These are phyloP conservation scores for Hemileccinum impolitum DNA, from an alignment of 768 basidiomycete species.

Conservation along the genomic window DNA sequence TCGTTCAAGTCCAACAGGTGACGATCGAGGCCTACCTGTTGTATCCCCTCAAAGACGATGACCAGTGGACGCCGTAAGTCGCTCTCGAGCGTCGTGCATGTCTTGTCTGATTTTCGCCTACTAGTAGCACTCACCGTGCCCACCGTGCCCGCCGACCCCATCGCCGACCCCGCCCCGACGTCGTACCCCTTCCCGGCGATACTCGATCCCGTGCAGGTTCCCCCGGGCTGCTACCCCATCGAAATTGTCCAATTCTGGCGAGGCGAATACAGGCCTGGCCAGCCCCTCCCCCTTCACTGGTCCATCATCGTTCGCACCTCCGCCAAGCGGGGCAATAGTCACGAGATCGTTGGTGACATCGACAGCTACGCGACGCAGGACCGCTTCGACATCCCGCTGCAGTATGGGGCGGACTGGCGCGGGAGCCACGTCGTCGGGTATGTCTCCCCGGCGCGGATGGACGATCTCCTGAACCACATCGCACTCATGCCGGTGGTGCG, in stretches of 20 bases:
- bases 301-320: conserved; percentile 24
- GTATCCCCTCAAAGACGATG: neutral
- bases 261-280: conserved; percentile 11
- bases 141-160: neutral
- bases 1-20: too few species aligned
- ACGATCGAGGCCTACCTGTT: too few species aligned
- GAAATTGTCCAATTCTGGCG: conserved; percentile 29
- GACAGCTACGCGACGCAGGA: conserved; percentile 16
- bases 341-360: conserved; percentile 27
- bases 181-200: conserved; percentile 2
- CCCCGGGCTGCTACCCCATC: conserved; percentile 16
- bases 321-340: conserved; percentile 13
- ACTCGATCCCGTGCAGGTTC: conserved; percentile 20
- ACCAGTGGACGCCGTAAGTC: neutral
- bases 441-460: conserved; percentile 9
- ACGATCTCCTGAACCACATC: conserved; percentile 10
- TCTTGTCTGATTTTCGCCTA: neutral
- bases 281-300: conserved; percentile 25
- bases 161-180: neutral
- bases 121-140: neutral
- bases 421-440: conserved; percentile 21
- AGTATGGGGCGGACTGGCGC: conserved; percentile 18
- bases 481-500: conserved; percentile 16
- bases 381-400: conserved; percentile 13
- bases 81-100: too few species aligned